Evolutionary conservation across 345 rosid species (phyloP), one percentile per base, ranked within the genome.

Genomic region (Salix exigua): DNA sequence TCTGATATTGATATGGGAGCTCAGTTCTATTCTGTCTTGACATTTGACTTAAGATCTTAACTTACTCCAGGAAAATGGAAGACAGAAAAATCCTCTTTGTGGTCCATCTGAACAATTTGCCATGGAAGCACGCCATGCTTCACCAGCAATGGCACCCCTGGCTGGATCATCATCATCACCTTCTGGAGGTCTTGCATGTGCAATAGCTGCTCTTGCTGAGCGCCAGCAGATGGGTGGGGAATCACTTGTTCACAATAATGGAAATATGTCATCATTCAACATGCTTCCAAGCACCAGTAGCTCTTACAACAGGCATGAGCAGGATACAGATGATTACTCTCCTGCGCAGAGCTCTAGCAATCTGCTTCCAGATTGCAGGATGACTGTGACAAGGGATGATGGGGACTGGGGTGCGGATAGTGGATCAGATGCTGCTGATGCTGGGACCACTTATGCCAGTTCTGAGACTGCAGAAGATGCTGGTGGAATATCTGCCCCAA

Each of bases 121-220:
- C 61, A 25, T 85, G 13, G 89, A 78, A 71, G 89, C 78, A 73
- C 75, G 78, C 46, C 85, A 84, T 79, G 82, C 83, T 42, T 79
- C 88, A 26, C 84, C 85, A 65, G 63, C 79, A 26, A 61, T 79
- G 82, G 83, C 85, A 77, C 84, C 91, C 26, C 5, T 78, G 65
- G 68, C 73, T 66, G 88, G 89, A 62, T 87, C 96, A 69, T 77
- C 93, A 23, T 87, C 94, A 64, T 91, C 97, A 65, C 90, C 99
- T 73, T 89, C 97, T 77, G 91, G 90, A 28, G 93, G 97, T 46
- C 91, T 88, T 81, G 91, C 93, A 67, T 91, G 96, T 80, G 96
- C 97, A 66, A 83, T 93, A 76, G 93, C 96, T 70, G 96, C 94
- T 71, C 93, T 92, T 33, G 93, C 97, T 66, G 97, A 95, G 87